These are phyloP conservation scores for Sechiopsis laciniata DNA, from an alignment of 306 rosid species.

Conservation along the genomic window DNA sequence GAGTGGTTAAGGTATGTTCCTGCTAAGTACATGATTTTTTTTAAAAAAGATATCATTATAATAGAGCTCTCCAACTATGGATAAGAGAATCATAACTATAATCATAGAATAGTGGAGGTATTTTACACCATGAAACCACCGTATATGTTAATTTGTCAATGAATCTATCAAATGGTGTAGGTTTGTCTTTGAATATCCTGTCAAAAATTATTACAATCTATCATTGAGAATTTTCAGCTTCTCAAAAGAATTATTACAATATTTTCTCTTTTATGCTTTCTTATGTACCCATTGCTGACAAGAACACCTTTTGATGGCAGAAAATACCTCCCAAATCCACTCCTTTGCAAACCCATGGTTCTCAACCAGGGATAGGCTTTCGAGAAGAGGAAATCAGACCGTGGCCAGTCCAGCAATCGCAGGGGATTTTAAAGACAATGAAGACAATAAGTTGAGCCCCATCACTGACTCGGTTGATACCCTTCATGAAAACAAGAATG, in stretches of 20 bases:
- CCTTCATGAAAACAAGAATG: slow-evolving; percentile 20
- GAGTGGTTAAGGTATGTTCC: too few relatives aligned
- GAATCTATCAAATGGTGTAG: too few relatives aligned
- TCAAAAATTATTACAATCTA: too few relatives aligned
- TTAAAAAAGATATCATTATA: too few relatives aligned
- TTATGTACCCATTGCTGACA: background rate
- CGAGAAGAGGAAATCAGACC: slow-evolving; percentile 32
- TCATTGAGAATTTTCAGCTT: too few relatives aligned
- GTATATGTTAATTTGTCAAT: too few relatives aligned
- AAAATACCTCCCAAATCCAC: slow-evolving; percentile 27
- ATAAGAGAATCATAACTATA: too few relatives aligned
- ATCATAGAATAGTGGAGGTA: too few relatives aligned
- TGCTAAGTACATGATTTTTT: too few relatives aligned
- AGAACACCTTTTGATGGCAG: slow-evolving; percentile 36
- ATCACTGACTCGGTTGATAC: slow-evolving; percentile 26
- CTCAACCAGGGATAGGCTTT: slow-evolving; percentile 33
- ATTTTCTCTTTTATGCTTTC: background rate
- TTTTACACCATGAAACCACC: too few relatives aligned
- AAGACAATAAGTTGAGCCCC: slow-evolving; percentile 25
- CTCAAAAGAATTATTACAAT: background rate
- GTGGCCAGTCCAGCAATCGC: slow-evolving; percentile 32
- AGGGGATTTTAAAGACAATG: slow-evolving; percentile 36
- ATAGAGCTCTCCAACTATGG: too few relatives aligned
- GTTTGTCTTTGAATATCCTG: too few relatives aligned
- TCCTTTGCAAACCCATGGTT: slow-evolving; percentile 32